Percentiles rank a stretch among this genome's conserved stretches.
Conservation (phyloP, 1,139 yeast genomes). For the Candida tetrigidarum region DNA sequence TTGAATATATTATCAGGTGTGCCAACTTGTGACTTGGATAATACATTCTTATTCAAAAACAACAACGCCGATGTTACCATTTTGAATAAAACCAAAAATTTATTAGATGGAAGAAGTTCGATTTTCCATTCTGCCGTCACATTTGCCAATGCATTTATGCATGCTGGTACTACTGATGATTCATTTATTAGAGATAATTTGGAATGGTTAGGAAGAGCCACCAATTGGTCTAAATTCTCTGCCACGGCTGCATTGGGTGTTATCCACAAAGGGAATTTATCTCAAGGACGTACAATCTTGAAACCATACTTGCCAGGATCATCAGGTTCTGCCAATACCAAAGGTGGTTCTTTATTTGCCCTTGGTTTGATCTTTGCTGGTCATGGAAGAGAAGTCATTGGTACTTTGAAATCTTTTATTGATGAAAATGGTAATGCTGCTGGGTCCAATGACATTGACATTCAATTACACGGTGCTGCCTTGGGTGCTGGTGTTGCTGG, state of each 20-base stretch:
- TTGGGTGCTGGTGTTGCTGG: slow-evolving; percentile 97
- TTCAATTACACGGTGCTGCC: slow-evolving; percentile 93
- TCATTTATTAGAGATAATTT: slow-evolving; percentile 87
- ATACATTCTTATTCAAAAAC: slow-evolving; percentile 84
- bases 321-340: slow-evolving; percentile 80
- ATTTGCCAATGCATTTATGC: slow-evolving; percentile 92
- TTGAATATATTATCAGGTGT: slow-evolving; percentile 83
- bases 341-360: slow-evolving; percentile 96
- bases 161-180: slow-evolving; percentile 97
- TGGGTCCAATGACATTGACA: slow-evolving; percentile 79
- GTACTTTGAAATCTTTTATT: slow-evolving; percentile 74
- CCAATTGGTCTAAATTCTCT: slow-evolving; percentile 97
- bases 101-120: slow-evolving; percentile 90
- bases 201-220: slow-evolving; percentile 97
- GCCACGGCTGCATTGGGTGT: slow-evolving; percentile 99
- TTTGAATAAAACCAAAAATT: slow-evolving; percentile 78
- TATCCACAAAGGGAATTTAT: slow-evolving; percentile 91
- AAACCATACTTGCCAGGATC: slow-evolving; percentile 93
- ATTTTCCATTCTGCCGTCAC: slow-evolving; percentile 96
- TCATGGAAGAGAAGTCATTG: slow-evolving; percentile 88
- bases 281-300: slow-evolving; percentile 86
- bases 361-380: slow-evolving; percentile 96
- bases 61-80: slow-evolving; percentile 87
- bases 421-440: slow-evolving; percentile 70
- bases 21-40: slow-evolving; percentile 92